These are phyloP conservation scores for Rhododendron ovatum DNA, from an alignment of 148 eudicot genomes.

Conservation along the genomic window DNA sequence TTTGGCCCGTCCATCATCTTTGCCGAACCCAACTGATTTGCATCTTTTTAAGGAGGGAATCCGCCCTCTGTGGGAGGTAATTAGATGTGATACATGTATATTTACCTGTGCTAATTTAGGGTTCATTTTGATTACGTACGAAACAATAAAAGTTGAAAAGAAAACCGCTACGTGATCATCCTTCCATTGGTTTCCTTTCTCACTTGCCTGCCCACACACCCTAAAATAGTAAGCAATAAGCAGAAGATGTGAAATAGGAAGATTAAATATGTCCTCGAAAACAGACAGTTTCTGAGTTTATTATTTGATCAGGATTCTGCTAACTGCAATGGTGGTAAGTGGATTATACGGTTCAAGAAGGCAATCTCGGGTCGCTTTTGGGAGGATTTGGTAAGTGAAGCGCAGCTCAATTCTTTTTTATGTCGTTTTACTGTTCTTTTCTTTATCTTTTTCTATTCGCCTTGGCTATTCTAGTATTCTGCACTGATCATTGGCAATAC, in stretches of 20 bases:
- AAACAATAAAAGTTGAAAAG: neutral
- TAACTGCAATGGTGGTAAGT: conserved; percentile 95
- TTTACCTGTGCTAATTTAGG: conserved; percentile 8
- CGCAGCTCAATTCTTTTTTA: neutral
- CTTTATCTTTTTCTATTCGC: neutral
- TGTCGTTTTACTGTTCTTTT: neutral
- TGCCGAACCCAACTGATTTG: conserved; percentile 95
- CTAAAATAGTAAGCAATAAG: neutral
- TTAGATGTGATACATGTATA: neutral
- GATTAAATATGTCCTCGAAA: neutral
- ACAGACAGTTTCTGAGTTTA: neutral
- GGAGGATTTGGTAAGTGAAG: conserved; percentile 81
- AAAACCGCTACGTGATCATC: neutral
- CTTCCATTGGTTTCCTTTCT: neutral
- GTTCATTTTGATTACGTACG: neutral
- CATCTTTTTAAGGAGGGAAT: conserved; percentile 97
- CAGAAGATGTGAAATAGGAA: neutral
- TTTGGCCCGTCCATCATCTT: conserved; percentile 76
- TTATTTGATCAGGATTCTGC: conserved; percentile 68
- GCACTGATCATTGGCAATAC: neutral
- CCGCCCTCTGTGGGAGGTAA: conserved; percentile 98
- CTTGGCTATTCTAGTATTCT: neutral
- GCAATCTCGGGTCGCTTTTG: conserved; percentile 92
- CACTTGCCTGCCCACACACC: neutral
- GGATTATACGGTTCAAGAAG: conserved; percentile 94